Conservation (phyloP, 495 filamentous ascomycete genomes). For the Sabuloglossum arenarium region DNA sequence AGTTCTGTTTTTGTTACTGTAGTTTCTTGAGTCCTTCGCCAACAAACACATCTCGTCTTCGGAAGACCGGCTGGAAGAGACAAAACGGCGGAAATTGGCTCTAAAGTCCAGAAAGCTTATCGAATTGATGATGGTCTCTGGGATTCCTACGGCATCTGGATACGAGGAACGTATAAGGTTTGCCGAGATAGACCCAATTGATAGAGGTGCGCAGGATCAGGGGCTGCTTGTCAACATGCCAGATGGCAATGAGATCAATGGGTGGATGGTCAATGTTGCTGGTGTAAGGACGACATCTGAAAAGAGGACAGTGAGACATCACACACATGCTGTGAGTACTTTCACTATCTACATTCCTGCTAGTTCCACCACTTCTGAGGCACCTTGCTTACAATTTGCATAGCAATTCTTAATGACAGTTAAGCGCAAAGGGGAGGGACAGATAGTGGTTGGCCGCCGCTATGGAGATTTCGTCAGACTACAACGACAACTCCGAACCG, state of each 20-base stretch:
- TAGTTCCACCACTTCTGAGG: neutral
- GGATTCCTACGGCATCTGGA: conserved; percentile 83
- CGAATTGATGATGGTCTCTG: conserved; percentile 98
- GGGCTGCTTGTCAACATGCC: conserved; percentile 70
- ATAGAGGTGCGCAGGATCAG: conserved; percentile 75
- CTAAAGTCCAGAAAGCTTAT: conserved; percentile 86
- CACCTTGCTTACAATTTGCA: neutral
- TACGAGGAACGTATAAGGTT: conserved; percentile 95
- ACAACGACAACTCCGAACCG: conserved; percentile 56
- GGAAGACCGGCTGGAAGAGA: conserved; percentile 87
- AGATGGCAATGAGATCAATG: conserved; percentile 77
- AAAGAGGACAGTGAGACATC: conserved; percentile 74
- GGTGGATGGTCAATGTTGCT: conserved; percentile 94
- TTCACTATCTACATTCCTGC: neutral
- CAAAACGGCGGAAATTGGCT: conserved; percentile 81
- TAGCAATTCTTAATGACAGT: conserved; percentile 84
- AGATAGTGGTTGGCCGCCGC: conserved; percentile 59
- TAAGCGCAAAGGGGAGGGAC: conserved; percentile 44
- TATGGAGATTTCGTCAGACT: conserved; percentile 76
- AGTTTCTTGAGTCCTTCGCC: conserved; percentile 97
- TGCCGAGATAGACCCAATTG: conserved; percentile 88
- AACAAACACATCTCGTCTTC: conserved; percentile 93
- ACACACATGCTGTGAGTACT: conserved; percentile 66
- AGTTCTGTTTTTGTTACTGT: neutral
- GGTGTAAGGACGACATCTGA: conserved; percentile 61